Evolutionary conservation across 2,329 filamentous ascomycete genomes (phyloP), one percentile per base, ranked within the genome.

Genomic region (Stachybotrys chartarum): DNA sequence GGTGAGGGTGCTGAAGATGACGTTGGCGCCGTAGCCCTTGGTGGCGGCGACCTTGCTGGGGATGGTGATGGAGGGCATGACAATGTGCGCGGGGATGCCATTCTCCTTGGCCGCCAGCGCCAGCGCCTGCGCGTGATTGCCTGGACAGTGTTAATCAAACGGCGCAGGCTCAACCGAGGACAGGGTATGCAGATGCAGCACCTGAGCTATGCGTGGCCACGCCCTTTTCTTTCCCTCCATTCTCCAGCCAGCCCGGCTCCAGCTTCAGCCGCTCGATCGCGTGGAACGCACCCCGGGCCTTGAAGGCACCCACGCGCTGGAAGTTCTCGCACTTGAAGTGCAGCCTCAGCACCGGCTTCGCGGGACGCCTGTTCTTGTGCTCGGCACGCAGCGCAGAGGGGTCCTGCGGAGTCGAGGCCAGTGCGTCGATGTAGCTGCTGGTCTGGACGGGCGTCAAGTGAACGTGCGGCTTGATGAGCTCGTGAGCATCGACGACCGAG

Each of bases 271-370:
- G 70, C 60, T 83, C 78, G 49, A 92, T 66, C 1, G 90, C 88
- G 71, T 93, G 87, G 63, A 93, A 93, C 0, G 90, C 90, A 8
- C 90, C 90, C 5, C 90, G 76, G 18, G 83, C 85, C 74, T 95
- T 95, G 76, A 95, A 95, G 1, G 90, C 90, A 53, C 90, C 90
- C 54, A 92, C 84, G 53, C 82, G 82, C 73, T 95, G 90, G 35
- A 87, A 77, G 70, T 94, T 93, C 74, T 95, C 90, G 70, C 88
- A 91, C 74, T 95, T 95, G 81, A 95, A 92, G 72, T 87, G 90
- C 55, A 95, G 76, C 16, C 80, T 78, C 47, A 93, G 75, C 47
- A 72, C 80, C 0, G 88, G 88, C 1, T 68, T 72, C 1, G 85
- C 80, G 0, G 83, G 77, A 35, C 76, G 72, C 8, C 75, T 76